phyloP scores from a whole-genome alignment of 306 rosid species.

The Prosopis cineraria region DNA sequence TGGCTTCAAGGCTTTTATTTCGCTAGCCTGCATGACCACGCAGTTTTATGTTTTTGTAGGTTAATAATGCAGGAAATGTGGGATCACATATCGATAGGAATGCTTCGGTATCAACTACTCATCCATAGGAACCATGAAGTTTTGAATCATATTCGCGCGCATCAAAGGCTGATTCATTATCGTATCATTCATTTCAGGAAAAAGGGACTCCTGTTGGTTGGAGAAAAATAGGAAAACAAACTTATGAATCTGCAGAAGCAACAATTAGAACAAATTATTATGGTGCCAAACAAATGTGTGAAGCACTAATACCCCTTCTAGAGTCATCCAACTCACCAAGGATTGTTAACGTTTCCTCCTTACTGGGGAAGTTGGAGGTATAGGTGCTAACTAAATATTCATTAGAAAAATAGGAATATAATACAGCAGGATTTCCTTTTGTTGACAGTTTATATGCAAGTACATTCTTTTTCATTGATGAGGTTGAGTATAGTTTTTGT shows the following conservation, averaged over 20 bases:
- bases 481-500: not conserved
- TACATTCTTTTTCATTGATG: not conserved
- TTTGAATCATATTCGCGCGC: not conserved
- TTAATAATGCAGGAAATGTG: constrained; percentile 40
- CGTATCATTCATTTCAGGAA: constrained; percentile 13
- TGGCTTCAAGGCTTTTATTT: too few relatives aligned
- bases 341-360: constrained; percentile 55
- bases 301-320: constrained; percentile 51
- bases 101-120: constrained; percentile 9
- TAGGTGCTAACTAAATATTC: not conserved
- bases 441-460: not conserved
- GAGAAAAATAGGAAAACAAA: not conserved
- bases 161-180: not conserved
- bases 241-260: constrained; percentile 38
- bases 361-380: constrained; percentile 34
- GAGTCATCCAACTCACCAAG: constrained; percentile 53
- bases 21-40: too few relatives aligned
- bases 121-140: too few relatives aligned
- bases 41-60: constrained; percentile 28
- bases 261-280: constrained; percentile 44
- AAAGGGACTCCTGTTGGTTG: not conserved
- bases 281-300: constrained; percentile 48
- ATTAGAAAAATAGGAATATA: too few relatives aligned
- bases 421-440: too few relatives aligned
- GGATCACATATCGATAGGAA: constrained; percentile 21